Percentiles rank a stretch among this genome's conserved stretches.
Conservation (phyloP, 768 basidiomycete species). For the Leucosporidium scottii region DNA sequence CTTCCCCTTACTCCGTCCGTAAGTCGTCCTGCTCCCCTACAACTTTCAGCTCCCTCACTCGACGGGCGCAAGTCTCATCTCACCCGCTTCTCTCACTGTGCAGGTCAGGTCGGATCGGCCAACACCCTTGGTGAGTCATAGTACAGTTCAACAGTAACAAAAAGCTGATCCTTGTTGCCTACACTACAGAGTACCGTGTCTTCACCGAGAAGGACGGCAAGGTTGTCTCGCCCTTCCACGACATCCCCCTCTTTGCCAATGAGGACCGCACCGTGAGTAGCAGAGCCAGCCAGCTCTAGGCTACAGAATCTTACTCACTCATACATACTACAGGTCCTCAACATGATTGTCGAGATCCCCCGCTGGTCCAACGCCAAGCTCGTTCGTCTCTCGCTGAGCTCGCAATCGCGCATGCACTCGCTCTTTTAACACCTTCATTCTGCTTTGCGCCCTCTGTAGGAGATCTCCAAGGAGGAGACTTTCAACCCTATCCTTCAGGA, state of each 20-base stretch:
- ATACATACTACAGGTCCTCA: slow-evolving; percentile 85
- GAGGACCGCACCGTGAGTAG: slow-evolving; percentile 90
- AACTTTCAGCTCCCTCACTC: neutral
- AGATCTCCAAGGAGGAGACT: slow-evolving; percentile 95
- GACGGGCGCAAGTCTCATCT: neutral
- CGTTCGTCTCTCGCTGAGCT: slow-evolving; percentile 36
- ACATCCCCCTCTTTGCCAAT: slow-evolving; percentile 93
- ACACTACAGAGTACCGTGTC: slow-evolving; percentile 74
- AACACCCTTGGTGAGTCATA: slow-evolving; percentile 76
- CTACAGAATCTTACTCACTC: slow-evolving; percentile 91
- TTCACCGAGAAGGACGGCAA: slow-evolving; percentile 84
- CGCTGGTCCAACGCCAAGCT: slow-evolving; percentile 99
- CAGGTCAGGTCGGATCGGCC: slow-evolving; percentile 67
- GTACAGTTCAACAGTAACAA: too few species aligned
- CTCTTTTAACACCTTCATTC: too few species aligned
- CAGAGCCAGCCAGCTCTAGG: slow-evolving; percentile 1
- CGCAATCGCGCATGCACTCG: neutral
- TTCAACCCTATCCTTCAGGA: slow-evolving; percentile 99
- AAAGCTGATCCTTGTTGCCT: too few species aligned
- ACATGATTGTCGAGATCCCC: slow-evolving; percentile 96
- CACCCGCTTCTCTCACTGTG: slow-evolving; percentile 40
- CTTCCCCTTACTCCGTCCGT: slow-evolving; percentile 21
- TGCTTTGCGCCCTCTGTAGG: too few species aligned
- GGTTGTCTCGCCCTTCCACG: slow-evolving; percentile 82
- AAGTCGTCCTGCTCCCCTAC: slow-evolving; percentile 11